Base-by-base conservation (phyloP, 805 yeast species). In the Saccharomycopsis fibuligera region DNA sequence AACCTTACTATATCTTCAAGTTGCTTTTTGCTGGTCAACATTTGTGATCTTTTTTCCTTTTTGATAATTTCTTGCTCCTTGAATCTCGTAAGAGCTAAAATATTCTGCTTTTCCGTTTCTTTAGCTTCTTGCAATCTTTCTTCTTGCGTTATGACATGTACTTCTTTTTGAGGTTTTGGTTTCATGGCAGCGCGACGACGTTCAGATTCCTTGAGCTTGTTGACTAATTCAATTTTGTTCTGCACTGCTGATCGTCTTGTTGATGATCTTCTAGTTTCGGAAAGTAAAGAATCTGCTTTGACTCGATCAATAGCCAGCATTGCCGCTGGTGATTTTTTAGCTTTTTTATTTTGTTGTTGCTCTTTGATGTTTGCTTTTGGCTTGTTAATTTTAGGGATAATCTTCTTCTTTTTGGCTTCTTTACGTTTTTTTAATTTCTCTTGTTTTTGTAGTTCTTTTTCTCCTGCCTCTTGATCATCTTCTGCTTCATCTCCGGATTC, bases 21-120 rank as follows among this genome's bases (percentile, higher is more conserved):
- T 57, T 77, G 79, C 54, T 90, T 76, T 57, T 74, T 78, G 59
- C 83, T 83, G 50, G 79, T 71, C 62, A 86, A 78, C 51, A 85
- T 66, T 40, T 83, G 87, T 48, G 90, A 69, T 59, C 90, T 91
- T 47, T 75, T 76, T 62, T 83, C 81, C 61, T 87, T 88, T 58
- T 87, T 82, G 41, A 79, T 81, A 37, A 83, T 68, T 62, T 93
- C 99, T 60, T 86, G 91, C 58, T 90, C 95, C 57, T 83, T 78
- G 60, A 86, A 93, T 58, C 76, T 72, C 54, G 84, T 79, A 55
- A 93, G 68, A 2, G 96, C 84, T 24, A 78, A 69, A 2, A 79
- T 68, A 62, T 93, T 93, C 39, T 76, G 74, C 60, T 75, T 73
- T 64, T 93, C 99, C 0, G 97, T 93, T 57, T 82, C 84, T 41